Conservation (phyloP, 495 filamentous ascomycete genomes). For the Margaritispora aquatica region DNA sequence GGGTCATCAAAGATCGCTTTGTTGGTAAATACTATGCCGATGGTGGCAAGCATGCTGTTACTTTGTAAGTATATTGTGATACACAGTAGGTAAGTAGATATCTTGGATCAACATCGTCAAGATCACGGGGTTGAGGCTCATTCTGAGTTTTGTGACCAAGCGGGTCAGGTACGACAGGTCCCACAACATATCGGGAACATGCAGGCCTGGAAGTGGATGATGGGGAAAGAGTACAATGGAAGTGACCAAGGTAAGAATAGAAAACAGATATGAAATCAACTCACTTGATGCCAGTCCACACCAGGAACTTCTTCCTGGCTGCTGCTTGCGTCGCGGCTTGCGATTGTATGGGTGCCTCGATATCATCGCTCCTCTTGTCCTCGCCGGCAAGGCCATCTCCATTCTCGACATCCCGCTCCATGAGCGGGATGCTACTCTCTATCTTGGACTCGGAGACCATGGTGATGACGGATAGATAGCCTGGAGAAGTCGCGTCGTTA, state of each 20-base stretch:
- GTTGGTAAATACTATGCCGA: constrained; percentile 44
- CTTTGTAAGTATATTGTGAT: neutral
- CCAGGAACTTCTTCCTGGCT: constrained; percentile 21
- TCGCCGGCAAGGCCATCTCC: neutral
- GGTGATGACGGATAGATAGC: too few species aligned
- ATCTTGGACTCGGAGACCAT: constrained; percentile 6
- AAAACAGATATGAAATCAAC: neutral
- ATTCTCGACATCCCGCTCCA: constrained; percentile 10
- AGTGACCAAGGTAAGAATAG: neutral
- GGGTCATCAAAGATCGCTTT: constrained; percentile 48
- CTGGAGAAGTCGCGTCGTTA: too few species aligned
- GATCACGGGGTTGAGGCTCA: neutral
- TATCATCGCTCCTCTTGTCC: neutral
- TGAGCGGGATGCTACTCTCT: constrained; percentile 14
- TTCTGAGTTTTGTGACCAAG: neutral
- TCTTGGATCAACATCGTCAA: neutral
- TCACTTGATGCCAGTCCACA: constrained; percentile 28
- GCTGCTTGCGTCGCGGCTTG: neutral
- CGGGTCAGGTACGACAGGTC: neutral
- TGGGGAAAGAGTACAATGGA: neutral
- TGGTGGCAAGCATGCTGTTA: constrained; percentile 25
- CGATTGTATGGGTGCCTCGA: neutral
- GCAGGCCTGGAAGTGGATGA: neutral
- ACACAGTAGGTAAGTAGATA: neutral
- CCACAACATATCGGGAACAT: neutral